These are phyloP conservation scores for Fraxinus sp. DNA, from an alignment of 305 asterid species.

Conservation along the genomic window DNA sequence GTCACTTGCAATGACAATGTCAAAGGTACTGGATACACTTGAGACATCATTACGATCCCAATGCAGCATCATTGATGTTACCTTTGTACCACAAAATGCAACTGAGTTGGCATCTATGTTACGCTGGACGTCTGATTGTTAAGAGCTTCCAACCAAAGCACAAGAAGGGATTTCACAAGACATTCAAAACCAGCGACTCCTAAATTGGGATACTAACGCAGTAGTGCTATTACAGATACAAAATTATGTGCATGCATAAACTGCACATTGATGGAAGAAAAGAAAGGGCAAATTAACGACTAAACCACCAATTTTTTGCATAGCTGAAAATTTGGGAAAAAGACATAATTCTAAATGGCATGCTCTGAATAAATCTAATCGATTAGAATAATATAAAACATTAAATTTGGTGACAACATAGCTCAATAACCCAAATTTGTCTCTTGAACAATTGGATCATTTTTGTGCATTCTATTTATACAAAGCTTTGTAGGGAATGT, in stretches of 20 bases:
- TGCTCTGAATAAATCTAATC: neutral
- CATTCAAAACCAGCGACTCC: neutral
- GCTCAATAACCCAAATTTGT: neutral
- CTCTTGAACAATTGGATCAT: neutral
- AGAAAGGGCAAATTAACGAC: neutral
- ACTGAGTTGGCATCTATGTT: constrained; percentile 57
- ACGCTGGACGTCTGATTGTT: constrained; percentile 71
- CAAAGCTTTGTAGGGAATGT: neutral
- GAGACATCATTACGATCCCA: constrained; percentile 56
- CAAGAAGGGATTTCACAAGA: constrained; percentile 23
- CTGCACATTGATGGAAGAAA: neutral
- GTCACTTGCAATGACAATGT: constrained; percentile 83
- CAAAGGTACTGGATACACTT: constrained; percentile 52
- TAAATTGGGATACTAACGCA: neutral
- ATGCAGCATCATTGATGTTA: constrained; percentile 73
- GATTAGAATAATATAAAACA: neutral
- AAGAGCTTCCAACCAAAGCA: constrained; percentile 36
- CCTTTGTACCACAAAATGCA: constrained; percentile 60
- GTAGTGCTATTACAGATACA: neutral
- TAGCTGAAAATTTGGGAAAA: neutral
- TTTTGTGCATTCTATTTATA: neutral
- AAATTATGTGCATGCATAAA: neutral
- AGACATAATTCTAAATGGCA: neutral
- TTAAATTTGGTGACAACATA: neutral
- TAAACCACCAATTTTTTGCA: neutral